These are phyloP conservation scores for Myxozyma geophila DNA, from an alignment of 805 yeast genomes.

Conservation along the genomic window DNA sequence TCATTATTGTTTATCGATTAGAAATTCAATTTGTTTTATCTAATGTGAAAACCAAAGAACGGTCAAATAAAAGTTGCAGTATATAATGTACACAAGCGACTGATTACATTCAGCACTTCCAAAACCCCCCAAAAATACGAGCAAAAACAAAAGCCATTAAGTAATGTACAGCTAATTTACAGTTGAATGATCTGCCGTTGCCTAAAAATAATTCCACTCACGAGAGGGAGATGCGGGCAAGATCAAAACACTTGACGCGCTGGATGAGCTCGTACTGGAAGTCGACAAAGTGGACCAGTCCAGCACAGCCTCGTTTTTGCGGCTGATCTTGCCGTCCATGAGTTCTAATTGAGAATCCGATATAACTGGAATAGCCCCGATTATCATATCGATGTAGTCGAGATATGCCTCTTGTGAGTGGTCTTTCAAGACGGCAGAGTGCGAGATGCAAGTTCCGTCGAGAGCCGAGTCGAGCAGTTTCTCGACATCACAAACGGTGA, in stretches of 20 bases:
- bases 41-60: too few species aligned
- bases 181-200: too few species aligned
- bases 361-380: not conserved
- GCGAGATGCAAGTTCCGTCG: not conserved
- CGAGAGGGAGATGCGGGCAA: not conserved
- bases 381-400: slow-evolving; percentile 3
- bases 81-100: not conserved
- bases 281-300: not conserved
- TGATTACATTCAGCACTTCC: not conserved
- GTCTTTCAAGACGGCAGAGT: slow-evolving; percentile 6
- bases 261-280: not conserved
- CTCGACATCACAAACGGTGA: slow-evolving; percentile 10
- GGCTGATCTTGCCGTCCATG: too few species aligned
- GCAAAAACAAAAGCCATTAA: not conserved
- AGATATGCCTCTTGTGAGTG: slow-evolving; percentile 9
- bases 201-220: not conserved
- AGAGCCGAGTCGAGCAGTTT: not conserved
- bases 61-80: too few species aligned
- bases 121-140: not conserved
- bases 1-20: too few species aligned
- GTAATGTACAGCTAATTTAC: not conserved
- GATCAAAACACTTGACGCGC: not conserved
- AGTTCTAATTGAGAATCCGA: not conserved
- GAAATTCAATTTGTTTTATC: too few species aligned
- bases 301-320: not conserved